Conservation (phyloP, 2,329 filamentous ascomycete genomes). For the Rosellinia necatrix region DNA sequence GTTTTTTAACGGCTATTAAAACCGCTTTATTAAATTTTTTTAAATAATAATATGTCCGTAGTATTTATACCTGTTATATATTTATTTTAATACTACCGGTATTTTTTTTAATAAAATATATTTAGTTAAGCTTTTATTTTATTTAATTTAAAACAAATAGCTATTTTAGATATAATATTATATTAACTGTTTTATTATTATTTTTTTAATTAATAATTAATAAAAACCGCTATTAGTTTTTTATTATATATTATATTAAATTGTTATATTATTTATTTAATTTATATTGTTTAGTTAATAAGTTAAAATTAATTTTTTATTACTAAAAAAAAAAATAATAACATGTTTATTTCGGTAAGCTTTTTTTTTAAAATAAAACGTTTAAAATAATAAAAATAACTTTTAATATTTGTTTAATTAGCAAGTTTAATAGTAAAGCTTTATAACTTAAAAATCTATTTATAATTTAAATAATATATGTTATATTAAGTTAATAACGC, state of each 20-base stretch:
- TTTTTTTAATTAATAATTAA: too few species aligned
- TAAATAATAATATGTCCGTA: not conserved
- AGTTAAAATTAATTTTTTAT: too few species aligned
- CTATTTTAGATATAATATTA: not conserved
- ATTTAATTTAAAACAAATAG: not conserved
- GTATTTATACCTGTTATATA: not conserved
- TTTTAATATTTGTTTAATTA: not conserved
- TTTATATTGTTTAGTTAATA: too few species aligned
- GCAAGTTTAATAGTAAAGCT: not conserved
- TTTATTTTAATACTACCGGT: not conserved
- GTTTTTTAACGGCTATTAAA: not conserved
- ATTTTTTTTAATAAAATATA: not conserved
- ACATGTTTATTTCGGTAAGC: not conserved
- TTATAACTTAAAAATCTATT: not conserved
- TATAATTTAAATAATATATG: not conserved
- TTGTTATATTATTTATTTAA: not conserved
- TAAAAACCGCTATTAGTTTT: not conserved
- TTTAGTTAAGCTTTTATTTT: not conserved
- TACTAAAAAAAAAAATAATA: not conserved
- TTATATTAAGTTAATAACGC: not conserved
- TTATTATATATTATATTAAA: not conserved
- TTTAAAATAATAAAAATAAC: not conserved
- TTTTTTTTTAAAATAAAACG: not conserved
- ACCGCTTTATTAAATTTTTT: not conserved
- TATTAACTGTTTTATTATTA: not conserved